Evolutionary conservation across 345 rosid genomes (phyloP), one percentile per base, ranked within the genome.

Genomic region (Brassica juncea): DNA sequence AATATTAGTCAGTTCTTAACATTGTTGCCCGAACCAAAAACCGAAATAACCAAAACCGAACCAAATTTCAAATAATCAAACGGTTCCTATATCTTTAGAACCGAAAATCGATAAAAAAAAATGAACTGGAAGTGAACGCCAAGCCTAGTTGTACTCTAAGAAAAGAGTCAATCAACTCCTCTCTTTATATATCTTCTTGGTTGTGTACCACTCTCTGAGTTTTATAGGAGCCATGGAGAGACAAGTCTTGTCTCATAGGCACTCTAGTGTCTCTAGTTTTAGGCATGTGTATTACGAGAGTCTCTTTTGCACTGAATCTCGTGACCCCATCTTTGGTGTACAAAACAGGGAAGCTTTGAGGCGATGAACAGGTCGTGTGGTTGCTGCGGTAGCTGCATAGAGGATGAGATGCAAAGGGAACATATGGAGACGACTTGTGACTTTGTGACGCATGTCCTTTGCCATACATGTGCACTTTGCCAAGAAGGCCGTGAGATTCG

Each of bases 401-500:
- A 92, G 72, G 89, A 94, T 12, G 91, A 91, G 67, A 1, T 85
- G 84, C 91, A 86, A 68, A 94, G 86, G 35, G 97, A 92, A 80
- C 90, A 82, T 14, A 87, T 92, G 1, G 99, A 94, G 76, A 74
- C 91, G 0, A 80, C 90, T 6, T 94, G 97, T 64, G 97, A 94
- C 82, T 80, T 90, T 55, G 88, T 86, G 47, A 90, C 93, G 0
- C 97, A 94, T 75, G 84, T 92, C 6, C 85, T 88, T 80, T 95
- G 99, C 75, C 98, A 95, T 80, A 14, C 76, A 6, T 92, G 98
- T 49, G 96, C 99, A 3, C 90, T 95, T 77, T 91, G 98, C 87
- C 99, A 95, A 84, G 99, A 95, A 86, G 99, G 97, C 3, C 98
- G 94, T 8, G 98, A 92, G 90, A 73, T 95, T n/a, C 97, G 98